Percentiles rank a stretch among this genome's conserved stretches.
phyloP scores from a whole-genome alignment of 768 basidiomycete genomes.

The Piloderma croceum region DNA sequence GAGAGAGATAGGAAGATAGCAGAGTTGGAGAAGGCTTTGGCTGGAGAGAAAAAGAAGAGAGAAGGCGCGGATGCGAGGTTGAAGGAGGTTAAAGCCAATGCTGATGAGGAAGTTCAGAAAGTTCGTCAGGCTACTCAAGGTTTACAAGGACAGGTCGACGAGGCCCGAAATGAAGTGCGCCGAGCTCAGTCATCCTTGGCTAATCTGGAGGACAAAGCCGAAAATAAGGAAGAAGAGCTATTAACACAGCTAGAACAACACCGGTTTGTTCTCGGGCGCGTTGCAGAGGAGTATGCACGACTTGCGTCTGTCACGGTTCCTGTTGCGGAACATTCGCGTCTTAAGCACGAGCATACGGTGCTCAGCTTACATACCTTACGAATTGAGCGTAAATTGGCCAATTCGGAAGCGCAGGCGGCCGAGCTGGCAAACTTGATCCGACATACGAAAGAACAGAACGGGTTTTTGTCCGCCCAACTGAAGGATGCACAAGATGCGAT shows the following conservation, averaged over 20 bases:
- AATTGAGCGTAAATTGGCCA: constrained; percentile 63
- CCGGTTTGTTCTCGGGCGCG: constrained; percentile 37
- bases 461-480: constrained; percentile 29
- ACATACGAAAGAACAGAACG: constrained; percentile 48
- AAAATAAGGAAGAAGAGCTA: constrained; percentile 40
- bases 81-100: constrained; percentile 37
- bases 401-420: constrained; percentile 59
- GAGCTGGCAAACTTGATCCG: constrained; percentile 62
- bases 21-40: constrained; percentile 50
- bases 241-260: constrained; percentile 48
- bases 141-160: constrained; percentile 34
- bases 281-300: constrained; percentile 51
- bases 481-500: constrained; percentile 15
- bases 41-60: constrained; percentile 44
- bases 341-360: constrained; percentile 36
- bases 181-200: constrained; percentile 29
- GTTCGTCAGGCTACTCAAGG: constrained; percentile 28
- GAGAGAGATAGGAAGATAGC: constrained; percentile 49
- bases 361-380: constrained; percentile 42
- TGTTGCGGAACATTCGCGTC: constrained; percentile 26
- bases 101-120: constrained; percentile 35
- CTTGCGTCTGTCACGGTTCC: constrained; percentile 42
- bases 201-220: constrained; percentile 25
- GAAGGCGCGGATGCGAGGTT: constrained; percentile 41
- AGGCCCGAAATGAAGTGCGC: constrained; percentile 32